These are phyloP conservation scores for Suhomyces chickasaworum DNA, from an alignment of 1,139 yeast species.

Conservation along the genomic window DNA sequence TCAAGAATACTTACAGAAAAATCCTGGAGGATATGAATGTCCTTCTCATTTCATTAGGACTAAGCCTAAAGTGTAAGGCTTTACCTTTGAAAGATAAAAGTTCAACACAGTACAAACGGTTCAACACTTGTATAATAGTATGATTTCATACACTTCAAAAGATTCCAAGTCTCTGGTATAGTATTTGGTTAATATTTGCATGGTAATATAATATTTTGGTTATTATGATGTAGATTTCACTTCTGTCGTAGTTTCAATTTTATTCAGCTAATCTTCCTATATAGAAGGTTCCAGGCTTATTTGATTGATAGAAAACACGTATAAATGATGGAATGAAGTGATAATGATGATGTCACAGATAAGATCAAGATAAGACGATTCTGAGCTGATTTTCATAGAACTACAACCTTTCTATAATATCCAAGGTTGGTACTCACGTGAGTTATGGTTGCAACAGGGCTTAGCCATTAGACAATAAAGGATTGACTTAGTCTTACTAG, in stretches of 20 bases:
- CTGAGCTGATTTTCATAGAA: too few species aligned
- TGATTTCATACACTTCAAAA: conserved; percentile 1
- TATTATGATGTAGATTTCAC: not conserved
- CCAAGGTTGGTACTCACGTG: too few species aligned
- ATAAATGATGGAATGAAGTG: too few species aligned
- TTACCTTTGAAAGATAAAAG: conserved; percentile 5
- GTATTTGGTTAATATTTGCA: conserved; percentile 4
- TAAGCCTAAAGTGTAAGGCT: conserved; percentile 24
- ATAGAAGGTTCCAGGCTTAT: too few species aligned
- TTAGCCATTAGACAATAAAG: too few species aligned
- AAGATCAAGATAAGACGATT: too few species aligned
- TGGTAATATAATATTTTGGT: conserved; percentile 3
- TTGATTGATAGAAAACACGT: too few species aligned
- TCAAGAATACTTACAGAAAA: conserved; percentile 74
- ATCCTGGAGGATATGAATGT: conserved; percentile 86
- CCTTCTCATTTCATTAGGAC: conserved; percentile 67
- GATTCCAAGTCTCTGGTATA: conserved; percentile 5
- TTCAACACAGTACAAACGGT: conserved; percentile 14
- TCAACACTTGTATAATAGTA: conserved; percentile 18
- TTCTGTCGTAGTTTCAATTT: not conserved
- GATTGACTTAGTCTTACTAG: too few species aligned
- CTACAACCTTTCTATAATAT: too few species aligned
- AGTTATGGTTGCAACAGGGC: too few species aligned
- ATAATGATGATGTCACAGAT: too few species aligned
- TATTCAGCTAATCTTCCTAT: too few species aligned